Conservation (phyloP, 2,329 filamentous ascomycete species). For the Rhynchosporium secalis region DNA sequence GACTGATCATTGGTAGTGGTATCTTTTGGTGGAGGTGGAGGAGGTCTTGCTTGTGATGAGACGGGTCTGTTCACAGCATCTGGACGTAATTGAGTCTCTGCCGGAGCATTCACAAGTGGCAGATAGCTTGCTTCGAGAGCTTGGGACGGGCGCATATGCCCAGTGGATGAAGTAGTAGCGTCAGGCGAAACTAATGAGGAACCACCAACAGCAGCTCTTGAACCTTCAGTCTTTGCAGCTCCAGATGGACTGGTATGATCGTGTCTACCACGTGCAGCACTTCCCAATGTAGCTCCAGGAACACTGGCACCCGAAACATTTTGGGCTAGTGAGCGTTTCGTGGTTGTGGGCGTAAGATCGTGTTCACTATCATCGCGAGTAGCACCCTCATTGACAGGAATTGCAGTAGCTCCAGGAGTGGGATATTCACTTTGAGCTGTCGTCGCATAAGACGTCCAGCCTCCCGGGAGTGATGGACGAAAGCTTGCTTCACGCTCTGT, state of each 20-base stretch:
- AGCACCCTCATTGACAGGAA: conserved; percentile 15
- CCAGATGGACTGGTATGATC: conserved; percentile 19
- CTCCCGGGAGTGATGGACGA: conserved; percentile 37
- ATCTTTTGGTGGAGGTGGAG: conserved; percentile 50
- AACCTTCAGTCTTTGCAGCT: not conserved
- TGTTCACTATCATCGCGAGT: conserved; percentile 20
- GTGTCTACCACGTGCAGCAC: conserved; percentile 45
- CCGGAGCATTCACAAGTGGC: conserved; percentile 26
- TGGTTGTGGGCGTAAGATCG: conserved; percentile 35
- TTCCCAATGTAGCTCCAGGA: conserved; percentile 39
- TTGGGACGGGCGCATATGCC: conserved; percentile 31
- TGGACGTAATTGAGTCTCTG: conserved; percentile 32
- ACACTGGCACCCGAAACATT: conserved; percentile 23
- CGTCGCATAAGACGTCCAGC: conserved; percentile 38
- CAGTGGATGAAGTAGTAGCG: conserved; percentile 29
- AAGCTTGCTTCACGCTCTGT: conserved; percentile 35
- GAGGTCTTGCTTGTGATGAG: conserved; percentile 40
- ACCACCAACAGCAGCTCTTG: not conserved
- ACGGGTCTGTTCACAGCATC: conserved; percentile 36
- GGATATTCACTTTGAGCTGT: conserved; percentile 27
- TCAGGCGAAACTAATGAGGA: conserved; percentile 31
- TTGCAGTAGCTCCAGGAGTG: conserved; percentile 13
- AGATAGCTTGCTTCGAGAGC: conserved; percentile 33
- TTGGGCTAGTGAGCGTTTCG: conserved; percentile 27
- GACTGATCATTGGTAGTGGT: conserved; percentile 26